Percentiles rank a stretch among this genome's conserved stretches.
phyloP scores from a whole-genome alignment of 78 protist species.

The Dictyostelium purpureum region DNA sequence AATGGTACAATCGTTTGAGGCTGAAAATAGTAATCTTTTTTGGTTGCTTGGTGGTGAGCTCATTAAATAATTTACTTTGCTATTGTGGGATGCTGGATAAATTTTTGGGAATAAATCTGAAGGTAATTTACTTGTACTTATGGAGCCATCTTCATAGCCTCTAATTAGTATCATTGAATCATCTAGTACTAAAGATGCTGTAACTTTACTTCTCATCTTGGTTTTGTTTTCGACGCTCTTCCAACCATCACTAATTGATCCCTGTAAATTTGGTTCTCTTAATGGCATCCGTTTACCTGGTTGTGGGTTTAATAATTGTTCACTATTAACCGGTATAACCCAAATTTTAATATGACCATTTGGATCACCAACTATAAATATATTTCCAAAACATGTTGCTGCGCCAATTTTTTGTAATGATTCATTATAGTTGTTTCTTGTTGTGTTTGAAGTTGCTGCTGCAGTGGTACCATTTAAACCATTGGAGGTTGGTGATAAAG shows the following conservation, averaged over 20 bases:
- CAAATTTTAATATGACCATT: constrained; percentile 61
- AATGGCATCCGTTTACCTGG: background rate
- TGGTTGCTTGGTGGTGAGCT: constrained; percentile 15
- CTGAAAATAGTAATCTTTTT: constrained; percentile 38
- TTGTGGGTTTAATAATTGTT: background rate
- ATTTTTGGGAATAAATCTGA: constrained; percentile 33
- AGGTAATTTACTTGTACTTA: constrained; percentile 63
- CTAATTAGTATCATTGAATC: constrained; percentile 42
- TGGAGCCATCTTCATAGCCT: constrained; percentile 70
- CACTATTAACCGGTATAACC: constrained; percentile 60
- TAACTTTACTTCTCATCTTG: background rate
- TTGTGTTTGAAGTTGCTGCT: background rate
- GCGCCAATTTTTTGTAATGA: constrained; percentile 52
- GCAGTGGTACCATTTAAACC: background rate
- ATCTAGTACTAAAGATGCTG: constrained; percentile 56
- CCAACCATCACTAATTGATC: constrained; percentile 57
- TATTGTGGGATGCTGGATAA: constrained; percentile 17
- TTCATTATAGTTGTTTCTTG: background rate
- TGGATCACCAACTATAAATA: constrained; percentile 61
- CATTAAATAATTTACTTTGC: constrained; percentile 56
- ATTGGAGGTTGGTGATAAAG: background rate
- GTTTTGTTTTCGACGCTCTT: background rate
- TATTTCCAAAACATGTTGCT: constrained; percentile 60
- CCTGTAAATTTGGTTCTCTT: constrained; percentile 58
- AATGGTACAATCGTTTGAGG: constrained; percentile 57